Evolutionary conservation across 306 rosid genomes (phyloP).

Genomic region (Glycine latifolia): DNA sequence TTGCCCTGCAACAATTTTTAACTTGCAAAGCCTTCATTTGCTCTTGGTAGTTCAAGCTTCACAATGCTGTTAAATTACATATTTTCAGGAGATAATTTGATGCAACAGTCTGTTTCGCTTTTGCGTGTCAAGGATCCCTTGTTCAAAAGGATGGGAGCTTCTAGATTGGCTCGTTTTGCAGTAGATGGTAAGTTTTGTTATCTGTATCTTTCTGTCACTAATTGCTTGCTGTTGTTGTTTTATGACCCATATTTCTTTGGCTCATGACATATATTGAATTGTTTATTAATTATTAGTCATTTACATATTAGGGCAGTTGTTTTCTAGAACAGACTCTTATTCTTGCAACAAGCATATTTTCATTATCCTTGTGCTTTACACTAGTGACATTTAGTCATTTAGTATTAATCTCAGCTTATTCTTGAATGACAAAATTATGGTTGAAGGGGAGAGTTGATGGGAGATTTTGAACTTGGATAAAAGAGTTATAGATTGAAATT

Average conservation of each 20-base stretch:
- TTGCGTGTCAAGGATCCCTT: conserved; percentile 90
- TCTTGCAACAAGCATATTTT: conserved; percentile 12
- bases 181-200: conserved; percentile 64
- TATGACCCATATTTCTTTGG: conserved; percentile 6
- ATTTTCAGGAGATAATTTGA: conserved; percentile 81
- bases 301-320: neutral
- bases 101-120: conserved; percentile 90
- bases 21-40: conserved; percentile 6
- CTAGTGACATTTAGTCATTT: neutral
- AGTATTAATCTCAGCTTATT: conserved; percentile 17
- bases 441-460: conserved; percentile 35
- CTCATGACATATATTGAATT: conserved; percentile 9
- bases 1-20: neutral
- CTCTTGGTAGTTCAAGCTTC: conserved; percentile 41
- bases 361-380: neutral
- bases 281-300: conserved; percentile 27
- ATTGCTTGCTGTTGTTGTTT: neutral
- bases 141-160: conserved; percentile 95
- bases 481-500: conserved; percentile 15
- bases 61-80: conserved; percentile 30
- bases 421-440: neutral
- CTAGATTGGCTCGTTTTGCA: conserved; percentile 87
- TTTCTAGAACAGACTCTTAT: conserved; percentile 15
- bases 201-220: neutral
- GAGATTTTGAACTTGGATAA: conserved; percentile 27